Evolutionary conservation across 192 early-diverging fungal genomes (phyloP).

Genomic region (Polychytrium aggregatum): DNA sequence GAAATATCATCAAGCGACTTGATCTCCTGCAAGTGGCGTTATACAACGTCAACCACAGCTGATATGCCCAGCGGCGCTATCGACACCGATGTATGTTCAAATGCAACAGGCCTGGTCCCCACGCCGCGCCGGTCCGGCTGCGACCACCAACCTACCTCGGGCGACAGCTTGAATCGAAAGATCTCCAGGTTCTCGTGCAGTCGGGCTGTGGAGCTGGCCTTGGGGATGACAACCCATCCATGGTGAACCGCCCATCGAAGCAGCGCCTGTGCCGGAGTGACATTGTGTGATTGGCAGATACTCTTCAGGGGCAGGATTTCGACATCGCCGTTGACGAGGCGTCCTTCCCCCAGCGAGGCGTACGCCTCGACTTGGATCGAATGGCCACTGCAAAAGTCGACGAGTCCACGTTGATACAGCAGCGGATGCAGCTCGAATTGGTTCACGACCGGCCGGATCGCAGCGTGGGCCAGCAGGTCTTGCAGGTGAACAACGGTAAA

Average conservation of each 20-base stretch:
- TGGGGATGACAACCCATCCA: slow-evolving; percentile 17
- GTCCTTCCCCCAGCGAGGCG: slow-evolving; percentile 24
- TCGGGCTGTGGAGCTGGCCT: slow-evolving; percentile 11
- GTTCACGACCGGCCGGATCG: background rate
- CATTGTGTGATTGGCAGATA: background rate
- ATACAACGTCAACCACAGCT: too few relatives aligned
- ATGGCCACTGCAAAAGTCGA: slow-evolving; percentile 6
- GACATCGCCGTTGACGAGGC: slow-evolving; percentile 4
- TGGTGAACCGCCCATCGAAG: slow-evolving; percentile 20
- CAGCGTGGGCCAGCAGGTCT: slow-evolving; percentile 20
- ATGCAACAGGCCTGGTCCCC: background rate
- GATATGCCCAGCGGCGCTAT: too few relatives aligned
- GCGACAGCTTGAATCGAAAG: slow-evolving; percentile 1
- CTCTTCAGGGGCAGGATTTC: background rate
- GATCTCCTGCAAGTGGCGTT: slow-evolving; percentile 12
- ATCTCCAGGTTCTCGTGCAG: slow-evolving; percentile 27
- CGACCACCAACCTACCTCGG: background rate
- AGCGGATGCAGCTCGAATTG: slow-evolving; percentile 30
- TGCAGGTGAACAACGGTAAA: slow-evolving; percentile 45
- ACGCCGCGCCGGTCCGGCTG: background rate
- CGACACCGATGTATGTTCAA: too few relatives aligned
- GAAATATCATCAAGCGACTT: slow-evolving; percentile 5
- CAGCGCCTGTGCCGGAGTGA: slow-evolving; percentile 23
- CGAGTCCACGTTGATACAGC: slow-evolving; percentile 1
- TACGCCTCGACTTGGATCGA: slow-evolving; percentile 23